Base-by-base conservation (phyloP, 257 asterid species). In the Coffea eugenioides region DNA sequence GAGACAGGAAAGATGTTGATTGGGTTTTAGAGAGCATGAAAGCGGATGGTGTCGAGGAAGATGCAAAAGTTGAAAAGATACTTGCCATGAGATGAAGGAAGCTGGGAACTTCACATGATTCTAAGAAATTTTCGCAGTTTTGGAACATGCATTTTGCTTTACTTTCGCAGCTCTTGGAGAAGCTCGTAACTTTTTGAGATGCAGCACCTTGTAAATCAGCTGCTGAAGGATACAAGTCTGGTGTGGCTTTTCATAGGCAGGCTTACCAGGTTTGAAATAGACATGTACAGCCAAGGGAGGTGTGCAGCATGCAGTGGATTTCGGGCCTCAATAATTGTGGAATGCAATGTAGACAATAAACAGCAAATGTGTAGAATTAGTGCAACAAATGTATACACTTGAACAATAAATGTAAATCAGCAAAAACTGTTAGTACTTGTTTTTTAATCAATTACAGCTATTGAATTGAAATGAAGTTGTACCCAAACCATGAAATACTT, bases 61-160 rank as follows among this genome's bases (percentile, higher is more conserved):
- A 86, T 74, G 84, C 80, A 80, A 89, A 85, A 82, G 82, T 51
- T 21, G 75, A 72, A 66, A 80, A 80, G 77, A 80, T 81, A 77
- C 85, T 88, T 54, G 64, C 82, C 69, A 73, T 52, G 67, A 76
- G 79, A 68, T 79, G 81, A 77, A 46, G 71, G 81, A 62, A 27
- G 43, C 51, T 49, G 16, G 73, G n/a, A 18, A 20, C 10, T 56
- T 18, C n/a, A 56, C 5, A 56, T 6, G n/a, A 56, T 56, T 56
- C 8, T 56, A 56, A 20, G n/a, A 56, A 4, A 7, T 3, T 41
- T n/a, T 48, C 15, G 16, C 10, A 69, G 54, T 69, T 69, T 21
- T 41, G 54, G 27, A 45, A 4, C 9, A 69, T 69, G 39, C 23
- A 69, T 52, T 39, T 7, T 8, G 74, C 74, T 69, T 41, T 41